Base-by-base conservation (phyloP, 495 filamentous ascomycete species). In the Podospora tetraspora region DNA sequence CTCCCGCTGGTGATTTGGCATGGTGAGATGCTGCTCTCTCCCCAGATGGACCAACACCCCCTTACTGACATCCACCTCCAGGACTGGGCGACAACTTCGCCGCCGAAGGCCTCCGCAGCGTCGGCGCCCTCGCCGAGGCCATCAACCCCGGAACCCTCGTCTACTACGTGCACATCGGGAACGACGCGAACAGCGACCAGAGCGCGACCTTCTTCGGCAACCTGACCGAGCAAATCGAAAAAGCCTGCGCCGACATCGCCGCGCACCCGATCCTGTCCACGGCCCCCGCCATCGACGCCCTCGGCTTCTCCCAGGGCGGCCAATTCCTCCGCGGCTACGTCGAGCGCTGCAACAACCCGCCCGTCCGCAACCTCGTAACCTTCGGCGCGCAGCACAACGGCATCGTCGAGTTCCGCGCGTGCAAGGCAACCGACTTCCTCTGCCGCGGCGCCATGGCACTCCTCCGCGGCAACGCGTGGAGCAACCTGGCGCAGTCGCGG, bases 361-460 rank as follows among this genome's bases (percentile, higher is more conserved):
- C 88, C 3, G 87, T 98, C 23, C 84, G 86, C 57, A 95, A 86
- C 74, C 86, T 99, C 24, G 86, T 98, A 62, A 99, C 95, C 3
- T 96, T 96, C 70, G 95, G 96, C 67, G 90, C 87, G 70, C 95
- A 94, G 79, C 95, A 99, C 79, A 96, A 95, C 76, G 95, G 95
- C 64, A 98, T 99, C 77, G 80, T 84, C 11, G 85, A 92, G 72
- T 98, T 97, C 81, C 82, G 83, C 57, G 90, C 84, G 59, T 88
- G 85, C 69, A 79, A 79, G 11, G 68, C 80, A 22, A 84, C 78
- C 1, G 94, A 99, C 77, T 93, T 89, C 85, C 68, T 96, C 1
- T 99, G 95, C 80, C 87, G 88, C 58, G 85, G 85, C 7, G 91
- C 90, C 27, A 88, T 91, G 77, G 89, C 85, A 0, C 79, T 96